phyloP scores from a whole-genome alignment of 306 rosid species.

The Arachis stenosperma region DNA sequence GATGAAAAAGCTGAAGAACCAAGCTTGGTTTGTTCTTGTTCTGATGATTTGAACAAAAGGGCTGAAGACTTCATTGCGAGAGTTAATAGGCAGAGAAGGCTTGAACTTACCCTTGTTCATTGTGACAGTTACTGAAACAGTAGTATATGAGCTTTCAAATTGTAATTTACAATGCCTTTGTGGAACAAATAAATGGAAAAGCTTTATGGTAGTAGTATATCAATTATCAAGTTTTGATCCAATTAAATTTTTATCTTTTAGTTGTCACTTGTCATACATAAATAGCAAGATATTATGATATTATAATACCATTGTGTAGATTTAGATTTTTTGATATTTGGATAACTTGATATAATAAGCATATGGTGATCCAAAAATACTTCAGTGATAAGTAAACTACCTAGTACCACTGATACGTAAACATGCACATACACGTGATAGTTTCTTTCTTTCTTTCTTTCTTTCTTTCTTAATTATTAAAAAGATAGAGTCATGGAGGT shows the following conservation, averaged over 20 bases:
- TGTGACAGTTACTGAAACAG: constrained; percentile 33
- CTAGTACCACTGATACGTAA: constrained; percentile 40
- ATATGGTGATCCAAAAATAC: constrained; percentile 16
- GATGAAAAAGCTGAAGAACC: constrained; percentile 21
- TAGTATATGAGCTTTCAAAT: constrained; percentile 7
- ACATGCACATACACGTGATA: constrained; percentile 27
- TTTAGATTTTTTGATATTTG: constrained; percentile 8
- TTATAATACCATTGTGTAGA: not conserved
- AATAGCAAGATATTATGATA: not conserved
- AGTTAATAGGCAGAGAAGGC: constrained; percentile 60
- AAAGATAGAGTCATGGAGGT: too few species aligned
- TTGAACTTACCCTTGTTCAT: constrained; percentile 59
- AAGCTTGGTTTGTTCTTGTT: constrained; percentile 24
- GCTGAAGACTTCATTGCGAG: constrained; percentile 91
- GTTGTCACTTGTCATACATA: not conserved
- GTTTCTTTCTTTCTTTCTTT: not conserved
- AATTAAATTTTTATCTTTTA: not conserved
- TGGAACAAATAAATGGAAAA: not conserved
- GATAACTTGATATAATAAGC: not conserved
- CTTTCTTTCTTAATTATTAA: too few species aligned
- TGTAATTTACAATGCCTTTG: not conserved
- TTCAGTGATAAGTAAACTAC: constrained; percentile 42
- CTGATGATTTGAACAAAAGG: constrained; percentile 70
- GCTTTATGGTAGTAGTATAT: not conserved
- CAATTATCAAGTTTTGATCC: constrained; percentile 14